A percentile compares a stretch with the other conserved stretches of the same genome.
Evolutionary conservation across 306 rosid genomes (phyloP).

Genomic region (Adenanthera pavonina): DNA sequence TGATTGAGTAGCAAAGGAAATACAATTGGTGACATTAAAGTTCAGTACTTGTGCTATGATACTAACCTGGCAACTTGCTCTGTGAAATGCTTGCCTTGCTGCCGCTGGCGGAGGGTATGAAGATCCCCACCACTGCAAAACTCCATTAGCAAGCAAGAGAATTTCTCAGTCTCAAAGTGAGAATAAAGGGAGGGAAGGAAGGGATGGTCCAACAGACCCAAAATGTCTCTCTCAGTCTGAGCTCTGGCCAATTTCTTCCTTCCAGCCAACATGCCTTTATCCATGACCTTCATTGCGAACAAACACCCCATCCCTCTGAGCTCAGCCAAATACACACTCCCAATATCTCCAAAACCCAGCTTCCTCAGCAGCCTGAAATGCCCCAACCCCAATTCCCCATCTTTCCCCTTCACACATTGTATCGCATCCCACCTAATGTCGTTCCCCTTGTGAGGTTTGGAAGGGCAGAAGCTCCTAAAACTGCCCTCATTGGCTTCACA

Average conservation of each 20-base stretch:
- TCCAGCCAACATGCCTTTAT: conserved; percentile 58
- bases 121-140: conserved; percentile 73
- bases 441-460: conserved; percentile 67
- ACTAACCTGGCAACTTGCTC: conserved; percentile 64
- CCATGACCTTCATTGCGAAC: conserved; percentile 71
- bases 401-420: conserved; percentile 46
- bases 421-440: conserved; percentile 64
- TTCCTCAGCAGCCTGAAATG: conserved; percentile 65
- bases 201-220: conserved; percentile 62
- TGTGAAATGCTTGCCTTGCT: conserved; percentile 58
- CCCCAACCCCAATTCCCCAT: conserved; percentile 56
- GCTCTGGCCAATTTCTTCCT: conserved; percentile 64
- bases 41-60: background rate
- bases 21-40: background rate
- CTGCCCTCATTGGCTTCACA: conserved; percentile 43
- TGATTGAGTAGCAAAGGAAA: background rate
- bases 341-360: conserved; percentile 70
- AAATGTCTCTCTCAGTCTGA: conserved; percentile 65
- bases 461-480: conserved; percentile 48
- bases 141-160: conserved; percentile 73
- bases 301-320: conserved; percentile 54
- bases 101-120: conserved; percentile 65
- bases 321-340: conserved; percentile 70
- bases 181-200: conserved; percentile 70
- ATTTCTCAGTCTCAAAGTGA: conserved; percentile 63